Conservation (phyloP, 1,284 basidiomycete species). For the Omphalotus olearius region DNA sequence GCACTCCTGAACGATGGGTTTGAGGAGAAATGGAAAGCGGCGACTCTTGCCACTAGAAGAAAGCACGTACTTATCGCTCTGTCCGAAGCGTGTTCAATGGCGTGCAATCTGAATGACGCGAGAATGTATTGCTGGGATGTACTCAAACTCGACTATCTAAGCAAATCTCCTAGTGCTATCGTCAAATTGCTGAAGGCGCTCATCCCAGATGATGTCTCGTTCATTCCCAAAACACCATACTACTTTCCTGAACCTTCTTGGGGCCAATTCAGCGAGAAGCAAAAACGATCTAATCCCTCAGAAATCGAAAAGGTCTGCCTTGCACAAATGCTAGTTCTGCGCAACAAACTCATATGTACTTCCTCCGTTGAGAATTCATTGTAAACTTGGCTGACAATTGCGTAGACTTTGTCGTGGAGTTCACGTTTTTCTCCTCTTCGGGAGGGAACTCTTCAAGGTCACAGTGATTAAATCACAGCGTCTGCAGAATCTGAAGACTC, state of each 20-base stretch:
- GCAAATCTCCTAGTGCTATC: constrained; percentile 1
- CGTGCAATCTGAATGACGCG: constrained; percentile 14
- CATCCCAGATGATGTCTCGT: constrained; percentile 13
- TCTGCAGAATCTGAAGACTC: neutral
- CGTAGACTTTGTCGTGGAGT: constrained; percentile 12
- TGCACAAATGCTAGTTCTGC: constrained; percentile 9
- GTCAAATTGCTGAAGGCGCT: constrained; percentile 13
- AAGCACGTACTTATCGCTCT: constrained; percentile 15
- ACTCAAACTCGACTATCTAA: constrained; percentile 11
- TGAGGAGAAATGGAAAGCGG: constrained; percentile 11
- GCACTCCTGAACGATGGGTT: neutral
- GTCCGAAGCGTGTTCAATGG: constrained; percentile 6
- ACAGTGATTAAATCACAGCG: neutral
- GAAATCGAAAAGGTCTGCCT: constrained; percentile 7
- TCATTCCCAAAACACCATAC: constrained; percentile 1
- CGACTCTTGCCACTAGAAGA: neutral
- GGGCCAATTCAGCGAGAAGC: constrained; percentile 7
- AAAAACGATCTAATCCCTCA: neutral
- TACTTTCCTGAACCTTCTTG: constrained; percentile 13
- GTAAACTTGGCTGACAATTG: neutral
- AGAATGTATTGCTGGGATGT: constrained; percentile 9
- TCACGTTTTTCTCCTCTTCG: constrained; percentile 13
- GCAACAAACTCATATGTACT: constrained; percentile 16
- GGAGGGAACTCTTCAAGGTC: neutral
- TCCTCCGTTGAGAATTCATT: neutral